Evolutionary conservation across 345 rosid genomes (phyloP).

Genomic region (Salix viminalis): DNA sequence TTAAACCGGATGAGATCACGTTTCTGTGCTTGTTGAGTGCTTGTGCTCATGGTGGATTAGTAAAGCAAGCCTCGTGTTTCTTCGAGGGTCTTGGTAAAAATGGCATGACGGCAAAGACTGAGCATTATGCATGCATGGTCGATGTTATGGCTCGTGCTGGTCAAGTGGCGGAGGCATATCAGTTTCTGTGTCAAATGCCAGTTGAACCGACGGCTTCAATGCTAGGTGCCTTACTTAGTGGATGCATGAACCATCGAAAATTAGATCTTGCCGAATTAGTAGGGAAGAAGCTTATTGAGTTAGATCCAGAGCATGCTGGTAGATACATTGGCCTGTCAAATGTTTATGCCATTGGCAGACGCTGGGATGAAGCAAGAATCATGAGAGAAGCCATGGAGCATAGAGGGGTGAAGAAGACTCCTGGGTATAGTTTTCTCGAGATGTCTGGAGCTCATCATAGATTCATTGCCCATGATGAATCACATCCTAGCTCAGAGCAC

Average conservation of each 20-base stretch:
- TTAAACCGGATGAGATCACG: conserved; percentile 72
- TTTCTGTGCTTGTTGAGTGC: conserved; percentile 70
- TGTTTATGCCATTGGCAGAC: conserved; percentile 48
- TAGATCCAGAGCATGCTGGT: conserved; percentile 70
- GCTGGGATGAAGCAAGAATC: conserved; percentile 60
- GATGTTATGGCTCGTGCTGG: conserved; percentile 79
- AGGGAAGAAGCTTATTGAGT: conserved; percentile 68
- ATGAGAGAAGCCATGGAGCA: conserved; percentile 71
- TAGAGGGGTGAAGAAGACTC: conserved; percentile 71
- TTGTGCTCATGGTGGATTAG: conserved; percentile 82
- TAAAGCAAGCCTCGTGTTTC: conserved; percentile 61
- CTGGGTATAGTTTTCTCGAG: conserved; percentile 65
- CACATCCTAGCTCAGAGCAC: conserved; percentile 36
- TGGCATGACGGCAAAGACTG: conserved; percentile 49
- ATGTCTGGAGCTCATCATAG: conserved; percentile 44
- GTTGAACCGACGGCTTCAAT: conserved; percentile 59
- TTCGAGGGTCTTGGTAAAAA: conserved; percentile 39
- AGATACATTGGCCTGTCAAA: conserved; percentile 67
- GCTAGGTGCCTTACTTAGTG: conserved; percentile 70
- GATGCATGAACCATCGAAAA: conserved; percentile 63
- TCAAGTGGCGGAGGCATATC: conserved; percentile 53
- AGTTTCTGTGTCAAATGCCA: conserved; percentile 48
- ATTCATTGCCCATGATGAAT: conserved; percentile 63
- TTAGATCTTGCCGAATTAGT: conserved; percentile 59
- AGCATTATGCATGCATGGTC: conserved; percentile 88